Percentiles rank a stretch among this genome's conserved stretches.
These are phyloP conservation scores for Boletales sp. DNA, from an alignment of 768 basidiomycete genomes.

Conservation along the genomic window DNA sequence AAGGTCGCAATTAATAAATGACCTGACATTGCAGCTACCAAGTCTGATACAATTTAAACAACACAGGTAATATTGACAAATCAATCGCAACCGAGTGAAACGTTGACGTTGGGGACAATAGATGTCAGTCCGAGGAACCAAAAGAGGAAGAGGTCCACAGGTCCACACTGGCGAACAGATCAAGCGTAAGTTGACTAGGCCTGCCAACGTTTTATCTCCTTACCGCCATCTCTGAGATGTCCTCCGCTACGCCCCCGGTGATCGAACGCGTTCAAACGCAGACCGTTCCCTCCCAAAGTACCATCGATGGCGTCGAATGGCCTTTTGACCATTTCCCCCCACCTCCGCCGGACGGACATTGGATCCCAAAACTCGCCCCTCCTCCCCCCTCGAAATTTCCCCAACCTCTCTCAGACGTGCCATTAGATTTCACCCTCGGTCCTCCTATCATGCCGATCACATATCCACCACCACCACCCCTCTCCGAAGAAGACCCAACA, in stretches of 20 bases:
- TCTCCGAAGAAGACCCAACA: slow-evolving; percentile 21
- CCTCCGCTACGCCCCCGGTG: slow-evolving; percentile 2
- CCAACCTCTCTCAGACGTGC: slow-evolving; percentile 2
- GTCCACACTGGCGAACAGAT: background rate
- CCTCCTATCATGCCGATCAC: slow-evolving; percentile 27
- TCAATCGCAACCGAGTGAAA: no score
- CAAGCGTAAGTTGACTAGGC: no score
- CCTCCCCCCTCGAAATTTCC: slow-evolving; percentile 17
- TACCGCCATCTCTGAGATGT: background rate
- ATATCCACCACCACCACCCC: slow-evolving; percentile 27
- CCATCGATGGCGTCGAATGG: slow-evolving; percentile 14
- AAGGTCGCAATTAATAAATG: no score
- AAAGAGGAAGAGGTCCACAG: background rate
- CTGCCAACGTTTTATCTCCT: background rate
- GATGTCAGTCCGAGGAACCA: no score
- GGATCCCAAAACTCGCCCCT: slow-evolving; percentile 21
- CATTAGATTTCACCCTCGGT: slow-evolving; percentile 8
- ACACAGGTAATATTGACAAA: no score
- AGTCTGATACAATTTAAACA: no score
- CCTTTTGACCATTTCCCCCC: slow-evolving; percentile 27
- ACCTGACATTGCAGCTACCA: no score
- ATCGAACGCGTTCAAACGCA: background rate
- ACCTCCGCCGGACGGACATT: slow-evolving; percentile 25
- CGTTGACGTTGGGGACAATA: no score
- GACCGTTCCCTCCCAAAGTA: background rate